Evolutionary conservation across 805 yeast genomes (phyloP).

Genomic region (Jamesozyma jinghongensis): DNA sequence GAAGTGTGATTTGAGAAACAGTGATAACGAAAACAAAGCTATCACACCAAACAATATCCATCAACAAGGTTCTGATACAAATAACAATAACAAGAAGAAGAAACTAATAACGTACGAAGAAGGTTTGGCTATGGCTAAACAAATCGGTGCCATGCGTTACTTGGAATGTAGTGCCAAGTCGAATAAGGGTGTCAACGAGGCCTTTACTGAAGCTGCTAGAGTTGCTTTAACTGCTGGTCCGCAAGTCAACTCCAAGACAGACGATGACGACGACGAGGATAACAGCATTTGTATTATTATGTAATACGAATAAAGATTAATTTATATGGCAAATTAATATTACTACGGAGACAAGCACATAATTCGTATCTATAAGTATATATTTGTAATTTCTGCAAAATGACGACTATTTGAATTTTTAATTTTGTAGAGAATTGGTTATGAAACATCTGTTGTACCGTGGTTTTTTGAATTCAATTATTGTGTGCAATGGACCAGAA

Average conservation of each 20-base stretch:
- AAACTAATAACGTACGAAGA: slow-evolving; percentile 79
- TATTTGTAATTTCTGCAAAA: too few species aligned
- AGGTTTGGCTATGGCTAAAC: slow-evolving; percentile 86
- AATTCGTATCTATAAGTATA: too few species aligned
- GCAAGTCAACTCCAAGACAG: slow-evolving; percentile 50
- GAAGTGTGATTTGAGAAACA: slow-evolving; percentile 82
- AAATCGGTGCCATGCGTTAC: slow-evolving; percentile 88
- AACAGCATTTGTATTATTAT: slow-evolving; percentile 34
- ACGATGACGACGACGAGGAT: slow-evolving; percentile 15
- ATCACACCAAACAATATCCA: slow-evolving; percentile 23
- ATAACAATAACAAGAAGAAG: slow-evolving; percentile 30
- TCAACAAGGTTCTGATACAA: slow-evolving; percentile 14
- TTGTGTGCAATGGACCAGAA: too few species aligned
- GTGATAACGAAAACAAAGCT: slow-evolving; percentile 41
- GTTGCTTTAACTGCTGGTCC: slow-evolving; percentile 88
- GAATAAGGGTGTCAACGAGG: slow-evolving; percentile 97
- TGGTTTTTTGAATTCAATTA: too few species aligned
- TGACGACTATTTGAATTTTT: too few species aligned
- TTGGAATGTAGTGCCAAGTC: slow-evolving; percentile 95
- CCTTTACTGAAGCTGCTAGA: slow-evolving; percentile 96
- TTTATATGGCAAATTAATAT: not conserved
- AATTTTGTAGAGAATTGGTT: too few species aligned
- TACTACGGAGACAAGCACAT: too few species aligned
- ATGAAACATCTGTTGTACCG: too few species aligned
- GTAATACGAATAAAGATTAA: slow-evolving; percentile 19